Evolutionary conservation across 139 green algal genomes (phyloP), one percentile per base, ranked within the genome.

Genomic region (Klebsormidium nitens): DNA sequence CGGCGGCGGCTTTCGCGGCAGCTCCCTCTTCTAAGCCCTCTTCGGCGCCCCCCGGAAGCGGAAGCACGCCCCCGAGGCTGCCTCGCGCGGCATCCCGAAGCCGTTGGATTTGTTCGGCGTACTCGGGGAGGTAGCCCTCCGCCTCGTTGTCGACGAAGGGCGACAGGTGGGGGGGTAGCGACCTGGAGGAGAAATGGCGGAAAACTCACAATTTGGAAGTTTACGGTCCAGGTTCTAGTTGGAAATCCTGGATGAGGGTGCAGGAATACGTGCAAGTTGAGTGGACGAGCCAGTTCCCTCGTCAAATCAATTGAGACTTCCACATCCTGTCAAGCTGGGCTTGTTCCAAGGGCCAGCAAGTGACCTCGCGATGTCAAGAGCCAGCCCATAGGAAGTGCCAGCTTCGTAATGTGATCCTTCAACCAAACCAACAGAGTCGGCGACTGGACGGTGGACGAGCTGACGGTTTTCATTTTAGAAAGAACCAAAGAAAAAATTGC

Each of bases 51-150:
- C 1, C 50, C 69, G n/a, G 29, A 34, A 70, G 23, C 31, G n/a
- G 31, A 39, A 62, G 26, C 36, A 62, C 26, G 6, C 29, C 34
- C 37, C 46, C 55, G 34, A 37, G 23, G 29, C 8, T 48, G 6
- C 40, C 69, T 5, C n/a, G 44, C 8, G 72, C 72, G 8, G 35
- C 58, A 2, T 69, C 58, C 86, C 95, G 89, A 64, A 98, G 83
- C 65, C 75, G 75, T 59, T 82, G 79, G 32, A 98, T 72, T 31
- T 78, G 75, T 8, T 82, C 63, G 4, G 86, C 87, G 60, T 96
- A 98, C 58, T 98, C 95, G 0, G 95, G 95, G 44, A 90, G 85
- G 71, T 99, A 97, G 23, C 88, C 93, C 47, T 96, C 93, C 32
- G 88, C 90, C 46, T 96, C 89, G 31, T 89, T 75, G 49, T 79